Evolutionary conservation across 345 rosid genomes (phyloP).

Genomic region (Gossypium australe): DNA sequence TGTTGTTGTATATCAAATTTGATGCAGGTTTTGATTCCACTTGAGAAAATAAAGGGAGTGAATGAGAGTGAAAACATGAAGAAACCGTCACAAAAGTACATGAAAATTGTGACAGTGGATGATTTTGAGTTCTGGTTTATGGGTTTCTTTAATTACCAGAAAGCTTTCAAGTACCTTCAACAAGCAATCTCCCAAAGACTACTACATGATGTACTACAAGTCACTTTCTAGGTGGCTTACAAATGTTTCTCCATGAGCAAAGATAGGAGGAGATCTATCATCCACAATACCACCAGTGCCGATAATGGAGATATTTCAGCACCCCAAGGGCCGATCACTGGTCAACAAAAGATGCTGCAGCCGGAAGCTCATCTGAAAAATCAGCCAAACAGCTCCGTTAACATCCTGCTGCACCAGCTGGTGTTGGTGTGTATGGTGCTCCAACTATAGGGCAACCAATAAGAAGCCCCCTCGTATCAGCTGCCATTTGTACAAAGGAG

Average conservation of each 20-base stretch:
- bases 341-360: slow-evolving; percentile 59
- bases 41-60: slow-evolving; percentile 46
- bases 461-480: slow-evolving; percentile 67
- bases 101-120: slow-evolving; percentile 60
- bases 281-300: slow-evolving; percentile 76
- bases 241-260: slow-evolving; percentile 60
- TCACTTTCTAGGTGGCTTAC: slow-evolving; percentile 20
- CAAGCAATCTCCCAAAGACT: slow-evolving; percentile 35
- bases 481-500: slow-evolving; percentile 70
- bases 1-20: neutral
- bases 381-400: slow-evolving; percentile 53
- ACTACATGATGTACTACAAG: slow-evolving; percentile 13
- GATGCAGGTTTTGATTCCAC: slow-evolving; percentile 51
- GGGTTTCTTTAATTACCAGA: slow-evolving; percentile 75
- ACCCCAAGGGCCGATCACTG: slow-evolving; percentile 82
- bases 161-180: slow-evolving; percentile 55
- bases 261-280: slow-evolving; percentile 84
- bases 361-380: slow-evolving; percentile 49
- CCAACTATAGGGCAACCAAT: slow-evolving; percentile 77
- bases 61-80: slow-evolving; percentile 46
- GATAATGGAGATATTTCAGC: slow-evolving; percentile 62
- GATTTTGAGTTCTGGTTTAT: slow-evolving; percentile 87
- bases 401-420: slow-evolving; percentile 36
- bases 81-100: slow-evolving; percentile 67
- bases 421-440: slow-evolving; percentile 51